These are phyloP conservation scores for Secale cereale DNA, from an alignment of 176 grass and related monocot species.

Conservation along the genomic window DNA sequence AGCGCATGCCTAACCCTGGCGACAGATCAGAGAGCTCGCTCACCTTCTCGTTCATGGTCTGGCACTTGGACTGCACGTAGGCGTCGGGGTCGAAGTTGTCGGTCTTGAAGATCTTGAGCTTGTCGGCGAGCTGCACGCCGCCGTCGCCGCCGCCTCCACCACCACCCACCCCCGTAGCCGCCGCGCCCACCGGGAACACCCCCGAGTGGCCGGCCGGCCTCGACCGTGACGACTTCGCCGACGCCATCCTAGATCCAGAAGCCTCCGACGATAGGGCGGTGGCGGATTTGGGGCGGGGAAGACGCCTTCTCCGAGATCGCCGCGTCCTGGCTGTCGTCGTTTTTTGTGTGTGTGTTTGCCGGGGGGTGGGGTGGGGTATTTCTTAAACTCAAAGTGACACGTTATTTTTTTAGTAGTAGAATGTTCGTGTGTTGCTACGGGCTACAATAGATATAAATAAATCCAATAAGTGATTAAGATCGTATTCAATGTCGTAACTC, in stretches of 20 bases:
- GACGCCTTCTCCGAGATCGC: background rate
- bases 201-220: slow-evolving; percentile 66
- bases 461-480: too few relatives aligned
- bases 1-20: too few relatives aligned
- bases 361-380: background rate
- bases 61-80: slow-evolving; percentile 98
- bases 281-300: background rate
- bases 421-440: too few relatives aligned
- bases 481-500: too few relatives aligned
- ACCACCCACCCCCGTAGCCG: background rate
- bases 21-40: background rate
- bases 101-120: slow-evolving; percentile 99
- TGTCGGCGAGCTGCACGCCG: slow-evolving; percentile 92
- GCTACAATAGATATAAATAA: too few relatives aligned
- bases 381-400: too few relatives aligned
- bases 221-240: slow-evolving; percentile 80
- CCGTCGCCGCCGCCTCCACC: slow-evolving; percentile 40
- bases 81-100: slow-evolving; percentile 96
- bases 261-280: background rate
- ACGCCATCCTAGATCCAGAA: slow-evolving; percentile 62
- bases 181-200: slow-evolving; percentile 49
- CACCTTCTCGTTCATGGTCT: slow-evolving; percentile 97
- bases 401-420: too few relatives aligned
- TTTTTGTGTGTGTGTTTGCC: too few relatives aligned
- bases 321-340: background rate